A percentile compares a stretch with the other conserved stretches of the same genome.
Evolutionary conservation across 78 protist species (phyloP).

Genomic region (Acrasis kona): DNA sequence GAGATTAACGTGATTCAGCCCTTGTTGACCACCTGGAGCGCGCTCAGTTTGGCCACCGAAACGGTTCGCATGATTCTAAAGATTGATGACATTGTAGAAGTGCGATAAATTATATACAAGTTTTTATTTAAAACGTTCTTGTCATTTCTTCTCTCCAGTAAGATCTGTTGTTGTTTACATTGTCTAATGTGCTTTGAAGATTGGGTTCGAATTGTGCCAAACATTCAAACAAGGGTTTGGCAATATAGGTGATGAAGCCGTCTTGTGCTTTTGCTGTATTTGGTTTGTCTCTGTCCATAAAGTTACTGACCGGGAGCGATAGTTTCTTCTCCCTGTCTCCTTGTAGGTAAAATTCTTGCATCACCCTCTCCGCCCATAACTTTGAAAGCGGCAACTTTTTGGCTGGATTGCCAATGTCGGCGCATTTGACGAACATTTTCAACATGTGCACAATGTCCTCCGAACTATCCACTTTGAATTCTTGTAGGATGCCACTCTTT

Average conservation of each 20-base stretch:
- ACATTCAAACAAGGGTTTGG: slow-evolving; percentile 20
- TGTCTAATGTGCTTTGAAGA: neutral
- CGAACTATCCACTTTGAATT: neutral
- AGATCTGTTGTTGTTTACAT: slow-evolving; percentile 1
- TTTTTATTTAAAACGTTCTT: neutral
- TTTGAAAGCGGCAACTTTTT: neutral
- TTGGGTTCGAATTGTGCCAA: slow-evolving; percentile 13
- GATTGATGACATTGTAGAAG: slow-evolving; percentile 83
- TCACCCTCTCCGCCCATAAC: slow-evolving; percentile 9
- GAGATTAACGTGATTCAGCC: slow-evolving; percentile 97
- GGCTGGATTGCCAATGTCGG: slow-evolving; percentile 10
- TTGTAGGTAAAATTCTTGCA: slow-evolving; percentile 29
- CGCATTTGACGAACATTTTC: slow-evolving; percentile 1
- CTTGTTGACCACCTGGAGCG: slow-evolving; percentile 83
- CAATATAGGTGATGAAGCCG: slow-evolving; percentile 8
- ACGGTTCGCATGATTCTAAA: slow-evolving; percentile 92
- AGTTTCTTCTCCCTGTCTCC: slow-evolving; percentile 21
- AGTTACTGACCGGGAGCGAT: slow-evolving; percentile 10
- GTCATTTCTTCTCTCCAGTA: no score
- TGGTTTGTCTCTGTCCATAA: slow-evolving; percentile 4
- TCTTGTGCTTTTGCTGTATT: neutral
- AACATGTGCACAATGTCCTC: slow-evolving; percentile 9
- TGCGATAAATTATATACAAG: neutral
- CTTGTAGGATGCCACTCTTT: neutral
- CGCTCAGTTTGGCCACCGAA: slow-evolving; percentile 96